These are phyloP conservation scores for Amorphotheca resinae DNA, from an alignment of 495 filamentous ascomycete genomes.

Conservation along the genomic window DNA sequence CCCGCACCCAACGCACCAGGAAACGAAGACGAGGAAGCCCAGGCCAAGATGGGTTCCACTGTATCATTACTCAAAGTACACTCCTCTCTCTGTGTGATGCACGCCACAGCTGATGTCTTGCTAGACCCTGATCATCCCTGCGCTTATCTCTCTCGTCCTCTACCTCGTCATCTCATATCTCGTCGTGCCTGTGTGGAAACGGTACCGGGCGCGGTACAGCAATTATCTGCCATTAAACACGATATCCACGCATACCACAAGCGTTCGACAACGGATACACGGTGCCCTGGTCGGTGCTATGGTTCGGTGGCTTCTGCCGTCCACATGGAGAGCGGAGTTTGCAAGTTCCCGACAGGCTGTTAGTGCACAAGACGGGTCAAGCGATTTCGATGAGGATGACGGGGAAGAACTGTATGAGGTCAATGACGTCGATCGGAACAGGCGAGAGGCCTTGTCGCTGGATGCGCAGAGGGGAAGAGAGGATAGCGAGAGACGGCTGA, in stretches of 20 bases:
- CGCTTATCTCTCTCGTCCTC: conserved; percentile 60
- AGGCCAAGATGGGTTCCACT: conserved; percentile 9
- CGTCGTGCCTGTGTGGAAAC: conserved; percentile 62
- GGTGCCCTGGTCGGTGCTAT: conserved; percentile 26
- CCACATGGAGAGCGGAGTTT: conserved; percentile 36
- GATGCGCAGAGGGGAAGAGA: conserved; percentile 19
- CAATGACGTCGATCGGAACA: conserved; percentile 36
- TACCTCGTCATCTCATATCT: conserved; percentile 61
- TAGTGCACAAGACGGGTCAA: conserved; percentile 25
- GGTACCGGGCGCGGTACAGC: conserved; percentile 61
- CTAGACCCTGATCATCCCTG: conserved; percentile 68
- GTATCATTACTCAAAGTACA: conserved; percentile 17
- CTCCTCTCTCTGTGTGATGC: not conserved
- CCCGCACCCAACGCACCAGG: conserved; percentile 14
- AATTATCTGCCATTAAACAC: conserved; percentile 56
- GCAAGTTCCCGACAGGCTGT: conserved; percentile 21
- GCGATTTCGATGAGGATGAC: conserved; percentile 56
- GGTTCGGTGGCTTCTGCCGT: conserved; percentile 41
- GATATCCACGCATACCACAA: conserved; percentile 47
- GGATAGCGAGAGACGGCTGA: conserved; percentile 46
- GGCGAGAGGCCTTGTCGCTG: conserved; percentile 31
- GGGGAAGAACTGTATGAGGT: conserved; percentile 53
- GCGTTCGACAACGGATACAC: conserved; percentile 49
- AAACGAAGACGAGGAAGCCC: conserved; percentile 7
- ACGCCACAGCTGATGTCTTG: conserved; percentile 6